A percentile compares a stretch with the other conserved stretches of the same genome.
Conservation (phyloP, 108 stramenopile genomes). For the Pseudonitzschia delicatissima region DNA sequence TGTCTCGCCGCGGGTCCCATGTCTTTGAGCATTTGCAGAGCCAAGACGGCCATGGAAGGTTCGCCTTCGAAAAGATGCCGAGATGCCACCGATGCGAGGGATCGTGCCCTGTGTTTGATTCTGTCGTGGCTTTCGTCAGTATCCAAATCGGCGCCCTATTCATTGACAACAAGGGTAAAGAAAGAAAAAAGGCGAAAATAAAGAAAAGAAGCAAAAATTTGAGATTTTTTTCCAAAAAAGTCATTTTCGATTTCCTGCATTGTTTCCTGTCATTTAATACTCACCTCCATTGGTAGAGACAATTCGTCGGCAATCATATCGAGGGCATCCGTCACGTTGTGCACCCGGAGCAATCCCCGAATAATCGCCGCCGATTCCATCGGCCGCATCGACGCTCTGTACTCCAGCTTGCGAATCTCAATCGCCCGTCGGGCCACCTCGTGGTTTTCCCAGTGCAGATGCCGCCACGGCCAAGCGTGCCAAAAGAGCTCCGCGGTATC, state of each 20-base stretch:
- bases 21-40: conserved; percentile 52
- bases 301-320: conserved; percentile 73
- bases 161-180: not conserved
- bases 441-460: conserved; percentile 62
- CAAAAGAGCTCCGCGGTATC: conserved; percentile 74
- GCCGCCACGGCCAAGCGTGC: conserved; percentile 81
- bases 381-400: conserved; percentile 62
- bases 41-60: conserved; percentile 53
- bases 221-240: not conserved
- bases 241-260: not conserved
- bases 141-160: conserved; percentile 27
- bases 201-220: not conserved
- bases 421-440: conserved; percentile 62
- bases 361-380: conserved; percentile 79
- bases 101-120: conserved; percentile 66
- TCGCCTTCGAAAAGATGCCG: conserved; percentile 74
- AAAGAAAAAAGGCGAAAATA: not conserved
- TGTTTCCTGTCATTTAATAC: too few species aligned
- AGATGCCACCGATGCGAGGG: conserved; percentile 75
- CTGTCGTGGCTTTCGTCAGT: conserved; percentile 28
- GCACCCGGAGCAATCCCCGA: conserved; percentile 60
- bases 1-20: conserved; percentile 60
- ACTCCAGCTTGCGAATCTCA: conserved; percentile 46
- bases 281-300: conserved; percentile 54
- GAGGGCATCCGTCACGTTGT: conserved; percentile 69